A percentile compares a stretch with the other conserved stretches of the same genome.
These are phyloP conservation scores for Fusarium sp. DNA, from an alignment of 2,329 filamentous ascomycete species.

Conservation along the genomic window DNA sequence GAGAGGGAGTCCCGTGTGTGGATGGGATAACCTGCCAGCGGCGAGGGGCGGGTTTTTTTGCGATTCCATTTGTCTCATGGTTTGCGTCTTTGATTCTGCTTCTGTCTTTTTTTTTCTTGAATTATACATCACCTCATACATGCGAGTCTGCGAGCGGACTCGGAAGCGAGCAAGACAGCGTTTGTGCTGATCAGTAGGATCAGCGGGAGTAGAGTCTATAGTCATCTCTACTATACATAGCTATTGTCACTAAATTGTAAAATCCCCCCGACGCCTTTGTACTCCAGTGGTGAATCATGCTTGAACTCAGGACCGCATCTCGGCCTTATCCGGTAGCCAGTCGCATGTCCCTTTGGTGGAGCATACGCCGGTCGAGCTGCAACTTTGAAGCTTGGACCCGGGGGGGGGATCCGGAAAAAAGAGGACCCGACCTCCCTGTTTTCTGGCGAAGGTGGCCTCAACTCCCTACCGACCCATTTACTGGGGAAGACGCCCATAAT, in stretches of 20 bases:
- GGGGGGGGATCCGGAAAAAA: conserved; percentile 50
- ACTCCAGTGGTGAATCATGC: conserved; percentile 12
- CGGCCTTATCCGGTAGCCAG: conserved; percentile 14
- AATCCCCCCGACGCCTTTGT: conserved; percentile 23
- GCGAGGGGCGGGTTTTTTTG: conserved; percentile 35
- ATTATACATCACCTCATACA: conserved; percentile 51
- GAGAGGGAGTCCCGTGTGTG: conserved; percentile 29
- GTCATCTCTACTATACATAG: conserved; percentile 49
- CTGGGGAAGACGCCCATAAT: conserved; percentile 43
- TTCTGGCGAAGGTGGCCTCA: conserved; percentile 60
- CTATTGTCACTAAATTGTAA: conserved; percentile 49
- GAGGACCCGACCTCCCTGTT: conserved; percentile 46
- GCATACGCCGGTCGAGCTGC: conserved; percentile 1
- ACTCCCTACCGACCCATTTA: conserved; percentile 46
- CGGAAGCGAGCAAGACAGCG: conserved; percentile 44
- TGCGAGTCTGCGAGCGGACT: conserved; percentile 50
- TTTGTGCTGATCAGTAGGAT: conserved; percentile 48
- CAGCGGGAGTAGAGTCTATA: conserved; percentile 44
- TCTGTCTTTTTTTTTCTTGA: conserved; percentile 45
- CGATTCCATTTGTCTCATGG: conserved; percentile 48
- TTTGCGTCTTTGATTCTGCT: conserved; percentile 42
- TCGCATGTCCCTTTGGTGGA: conserved; percentile 28
- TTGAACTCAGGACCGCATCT: not conserved
- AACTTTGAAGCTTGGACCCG: conserved; percentile 12
- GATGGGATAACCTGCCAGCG: conserved; percentile 32